Conservation (phyloP, 2,329 filamentous ascomycete species). For the Leptodontidium sp. region DNA sequence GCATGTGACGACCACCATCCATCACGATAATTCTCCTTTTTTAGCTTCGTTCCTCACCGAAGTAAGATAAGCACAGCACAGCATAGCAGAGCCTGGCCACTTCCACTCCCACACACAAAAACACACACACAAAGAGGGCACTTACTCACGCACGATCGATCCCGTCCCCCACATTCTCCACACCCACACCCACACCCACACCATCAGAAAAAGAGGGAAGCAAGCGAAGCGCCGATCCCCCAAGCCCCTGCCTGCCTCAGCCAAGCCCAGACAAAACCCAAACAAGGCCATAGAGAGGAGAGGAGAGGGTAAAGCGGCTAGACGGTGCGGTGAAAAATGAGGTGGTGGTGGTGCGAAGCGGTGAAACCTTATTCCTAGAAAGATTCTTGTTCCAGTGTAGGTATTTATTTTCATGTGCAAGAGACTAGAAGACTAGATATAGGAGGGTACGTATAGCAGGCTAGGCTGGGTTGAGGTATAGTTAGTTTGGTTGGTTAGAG, state of each 20-base stretch:
- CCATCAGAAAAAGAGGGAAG: no score
- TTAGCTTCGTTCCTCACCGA: no score
- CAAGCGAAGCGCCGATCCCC: neutral
- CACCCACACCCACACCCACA: neutral
- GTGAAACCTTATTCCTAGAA: neutral
- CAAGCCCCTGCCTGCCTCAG: neutral
- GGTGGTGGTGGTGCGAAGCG: no score
- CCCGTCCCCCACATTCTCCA: conserved; percentile 6
- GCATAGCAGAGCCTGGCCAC: no score
- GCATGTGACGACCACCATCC: neutral
- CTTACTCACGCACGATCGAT: neutral
- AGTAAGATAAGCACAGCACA: no score
- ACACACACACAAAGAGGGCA: no score
- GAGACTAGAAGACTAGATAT: no score
- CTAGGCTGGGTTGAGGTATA: no score
- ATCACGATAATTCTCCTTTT: neutral
- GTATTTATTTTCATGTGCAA: neutral
- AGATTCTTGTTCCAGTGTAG: no score
- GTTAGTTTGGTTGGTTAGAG: no score
- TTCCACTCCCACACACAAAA: neutral
- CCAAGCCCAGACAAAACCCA: neutral
- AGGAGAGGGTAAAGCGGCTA: neutral
- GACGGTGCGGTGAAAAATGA: neutral
- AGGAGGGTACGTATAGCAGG: no score
- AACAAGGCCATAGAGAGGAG: neutral